Base-by-base conservation (phyloP, 2,329 filamentous ascomycete species). In the Fusarium floridanum region DNA sequence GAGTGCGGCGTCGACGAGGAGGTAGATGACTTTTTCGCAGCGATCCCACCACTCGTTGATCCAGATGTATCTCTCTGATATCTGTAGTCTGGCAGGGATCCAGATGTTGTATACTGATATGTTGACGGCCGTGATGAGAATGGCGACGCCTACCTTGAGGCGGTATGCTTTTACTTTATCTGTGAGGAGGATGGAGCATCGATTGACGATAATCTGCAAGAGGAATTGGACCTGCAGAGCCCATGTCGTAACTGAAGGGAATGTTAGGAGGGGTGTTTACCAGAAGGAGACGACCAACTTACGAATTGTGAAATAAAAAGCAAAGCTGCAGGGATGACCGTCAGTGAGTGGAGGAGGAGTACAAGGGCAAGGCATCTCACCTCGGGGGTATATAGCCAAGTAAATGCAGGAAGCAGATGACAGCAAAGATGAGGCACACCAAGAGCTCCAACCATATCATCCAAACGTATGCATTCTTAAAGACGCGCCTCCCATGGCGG, bases 391-490 rank as follows among this genome's bases (percentile, higher is more conserved):
- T 78, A 43, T 71, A 43, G 17, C 61, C 66, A 16, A 76, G 53
- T 17, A 80, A 61, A 67, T 80, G 74, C 67, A 80, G 32, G 6
- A 74, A 76, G 34, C 78, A 80, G 32, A 87, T 81, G 27, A 86
- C 68, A 7, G 81, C 83, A 43, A 88, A 87, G 10, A 80, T 71
- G 12, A 85, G 78, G 12, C 83, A 86, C 5, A 84, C 83, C 1
- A 81, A 2, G 5, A 87, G 80, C 73, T 88, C 86, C 32, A 83
- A 61, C 86, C 86, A 88, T 64, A 88, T 83, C 83, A 88, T 84
- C 80, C 83, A 85, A 0, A 88, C 80, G 68, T 87, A 87, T 1
- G 82, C 78, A 69, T 85, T 86, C 16, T 76, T 81, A 72, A 66
- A 57, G 65, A 82, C 74, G 76, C 81, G 60, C 20, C 48, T 57